Evolutionary conservation across 2,329 filamentous ascomycete species (phyloP).

Genomic region (Penicillium aurantiogriseum): DNA sequence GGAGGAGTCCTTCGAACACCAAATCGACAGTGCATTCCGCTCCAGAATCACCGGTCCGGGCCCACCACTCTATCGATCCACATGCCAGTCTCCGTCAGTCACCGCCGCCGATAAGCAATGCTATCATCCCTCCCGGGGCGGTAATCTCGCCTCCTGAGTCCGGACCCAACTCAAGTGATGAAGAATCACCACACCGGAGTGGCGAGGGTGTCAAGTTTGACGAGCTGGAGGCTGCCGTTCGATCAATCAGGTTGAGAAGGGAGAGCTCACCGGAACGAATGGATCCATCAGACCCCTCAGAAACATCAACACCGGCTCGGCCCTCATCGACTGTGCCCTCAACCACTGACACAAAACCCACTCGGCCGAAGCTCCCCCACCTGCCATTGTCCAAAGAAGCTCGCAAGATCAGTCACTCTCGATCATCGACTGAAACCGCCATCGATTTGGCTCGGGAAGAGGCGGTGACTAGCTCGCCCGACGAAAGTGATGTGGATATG

Average conservation of each 20-base stretch:
- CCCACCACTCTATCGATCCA: conserved; percentile 34
- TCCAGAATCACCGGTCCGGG: conserved; percentile 26
- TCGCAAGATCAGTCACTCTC: conserved; percentile 61
- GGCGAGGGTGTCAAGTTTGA: conserved; percentile 50
- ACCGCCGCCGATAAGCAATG: conserved; percentile 74
- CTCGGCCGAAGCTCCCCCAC: conserved; percentile 17
- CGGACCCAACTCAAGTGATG: conserved; percentile 75
- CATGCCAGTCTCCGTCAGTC: conserved; percentile 73
- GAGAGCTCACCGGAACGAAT: conserved; percentile 33
- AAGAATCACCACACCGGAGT: conserved; percentile 51
- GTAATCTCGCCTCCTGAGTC: conserved; percentile 92
- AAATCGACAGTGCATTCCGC: conserved; percentile 34
- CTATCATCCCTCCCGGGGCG: conserved; percentile 75
- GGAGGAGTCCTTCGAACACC: conserved; percentile 56
- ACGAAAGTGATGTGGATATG: conserved; percentile 56
- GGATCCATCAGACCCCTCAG: conserved; percentile 13
- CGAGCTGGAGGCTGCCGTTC: conserved; percentile 79
- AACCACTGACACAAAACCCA: not conserved
- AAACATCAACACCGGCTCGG: conserved; percentile 9
- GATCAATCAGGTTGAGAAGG: conserved; percentile 61
- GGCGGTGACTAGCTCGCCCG: conserved; percentile 44
- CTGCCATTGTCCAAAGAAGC: conserved; percentile 54
- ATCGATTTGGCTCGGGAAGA: conserved; percentile 48
- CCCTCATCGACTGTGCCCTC: conserved; percentile 32
- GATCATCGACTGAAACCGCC: conserved; percentile 58